These are phyloP conservation scores for Microsporum canis DNA, from an alignment of 2,329 filamentous ascomycete species.

Conservation along the genomic window DNA sequence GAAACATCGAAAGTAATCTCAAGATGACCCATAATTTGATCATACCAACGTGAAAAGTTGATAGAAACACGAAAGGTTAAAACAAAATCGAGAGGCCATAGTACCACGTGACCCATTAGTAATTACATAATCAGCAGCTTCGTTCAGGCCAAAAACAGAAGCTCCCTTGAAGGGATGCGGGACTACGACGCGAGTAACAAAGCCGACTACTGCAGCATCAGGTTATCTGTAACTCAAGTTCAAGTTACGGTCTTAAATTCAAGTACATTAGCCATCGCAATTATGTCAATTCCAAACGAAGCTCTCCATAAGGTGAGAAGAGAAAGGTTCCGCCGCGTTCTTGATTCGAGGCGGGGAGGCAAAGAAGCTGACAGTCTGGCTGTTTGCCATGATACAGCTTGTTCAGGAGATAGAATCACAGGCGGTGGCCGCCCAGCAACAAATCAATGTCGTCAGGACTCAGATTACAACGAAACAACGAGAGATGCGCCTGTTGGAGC, in stretches of 20 bases:
- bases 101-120: too few relatives aligned
- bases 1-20: too few relatives aligned
- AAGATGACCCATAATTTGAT: too few relatives aligned
- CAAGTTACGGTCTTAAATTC: not conserved
- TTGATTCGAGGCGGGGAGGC: not conserved
- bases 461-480: constrained; percentile 79
- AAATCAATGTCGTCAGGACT: constrained; percentile 73
- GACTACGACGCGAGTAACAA: not conserved
- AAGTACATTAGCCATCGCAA: constrained; percentile 15
- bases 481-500: constrained; percentile 75
- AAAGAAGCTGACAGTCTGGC: not conserved
- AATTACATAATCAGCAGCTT: too few relatives aligned
- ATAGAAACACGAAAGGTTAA: too few relatives aligned
- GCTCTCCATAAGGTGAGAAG: constrained; percentile 65
- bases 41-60: too few relatives aligned
- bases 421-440: constrained; percentile 77
- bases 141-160: too few relatives aligned
- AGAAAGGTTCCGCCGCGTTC: not conserved
- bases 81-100: too few relatives aligned
- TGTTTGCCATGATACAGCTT: constrained; percentile 48
- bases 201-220: not conserved
- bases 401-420: constrained; percentile 90
- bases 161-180: too few relatives aligned
- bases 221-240: not conserved
- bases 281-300: constrained; percentile 89